Conservation (phyloP, 2,329 filamentous ascomycete genomes). For the Ceratocystis huliohia region DNA sequence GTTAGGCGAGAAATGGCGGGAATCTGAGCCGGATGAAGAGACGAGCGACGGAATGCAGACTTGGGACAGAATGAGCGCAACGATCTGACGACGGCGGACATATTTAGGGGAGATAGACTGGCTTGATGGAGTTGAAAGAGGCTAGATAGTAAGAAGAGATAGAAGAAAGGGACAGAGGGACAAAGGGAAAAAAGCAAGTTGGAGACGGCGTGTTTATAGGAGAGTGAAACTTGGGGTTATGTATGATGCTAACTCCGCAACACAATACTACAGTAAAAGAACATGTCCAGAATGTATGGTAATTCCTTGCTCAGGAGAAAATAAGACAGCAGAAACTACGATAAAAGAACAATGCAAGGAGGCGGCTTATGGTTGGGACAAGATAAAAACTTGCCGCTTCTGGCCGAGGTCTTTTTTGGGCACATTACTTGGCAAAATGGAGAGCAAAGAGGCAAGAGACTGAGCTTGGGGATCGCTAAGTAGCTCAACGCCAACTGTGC, state of each 20-base stretch:
- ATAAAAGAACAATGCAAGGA: not conserved
- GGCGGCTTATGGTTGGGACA: not conserved
- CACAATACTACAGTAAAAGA: not conserved
- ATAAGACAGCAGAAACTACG: not conserved
- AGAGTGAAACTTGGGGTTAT: not conserved
- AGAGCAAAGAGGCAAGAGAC: not conserved
- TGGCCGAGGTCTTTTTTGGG: constrained; percentile 2
- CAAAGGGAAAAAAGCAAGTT: not conserved
- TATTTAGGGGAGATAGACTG: not conserved
- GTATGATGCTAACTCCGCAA: not conserved
- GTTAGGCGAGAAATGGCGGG: not conserved
- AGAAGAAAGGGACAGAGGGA: not conserved
- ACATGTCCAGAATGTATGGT: not conserved
- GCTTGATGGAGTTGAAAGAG: not conserved
- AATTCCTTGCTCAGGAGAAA: not conserved
- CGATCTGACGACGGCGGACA: constrained; percentile 3
- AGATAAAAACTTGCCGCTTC: constrained; percentile 2
- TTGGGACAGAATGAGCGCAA: not conserved
- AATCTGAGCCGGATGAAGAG: not conserved
- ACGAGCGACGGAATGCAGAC: not conserved
- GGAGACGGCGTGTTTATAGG: not conserved
- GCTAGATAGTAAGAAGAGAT: not conserved
- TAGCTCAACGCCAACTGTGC: not conserved
- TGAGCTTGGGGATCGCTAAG: not conserved
- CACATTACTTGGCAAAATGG: not conserved